Conservation (phyloP, 2,329 filamentous ascomycete genomes). For the Karstenula rhodostoma region DNA sequence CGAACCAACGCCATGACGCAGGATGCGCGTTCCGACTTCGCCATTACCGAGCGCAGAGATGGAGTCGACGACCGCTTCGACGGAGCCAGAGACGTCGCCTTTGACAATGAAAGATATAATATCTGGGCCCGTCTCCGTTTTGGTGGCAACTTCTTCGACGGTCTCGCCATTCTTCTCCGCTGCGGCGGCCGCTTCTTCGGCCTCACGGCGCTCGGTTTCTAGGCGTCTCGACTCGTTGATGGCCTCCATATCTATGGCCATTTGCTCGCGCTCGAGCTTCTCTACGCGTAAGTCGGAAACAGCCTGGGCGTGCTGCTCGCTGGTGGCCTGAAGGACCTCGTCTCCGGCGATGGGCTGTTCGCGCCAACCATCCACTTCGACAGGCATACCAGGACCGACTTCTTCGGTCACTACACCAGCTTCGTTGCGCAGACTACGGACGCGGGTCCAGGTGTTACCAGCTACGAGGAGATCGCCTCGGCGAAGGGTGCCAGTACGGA, state of each 20-base stretch:
- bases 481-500: conserved; percentile 85
- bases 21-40: conserved; percentile 79
- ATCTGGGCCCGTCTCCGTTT: conserved; percentile 57
- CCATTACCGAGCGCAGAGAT: conserved; percentile 82
- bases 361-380: conserved; percentile 95
- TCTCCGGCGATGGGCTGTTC: conserved; percentile 87
- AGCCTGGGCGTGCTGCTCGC: conserved; percentile 78
- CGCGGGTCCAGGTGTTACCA: conserved; percentile 84
- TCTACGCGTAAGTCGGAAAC: conserved; percentile 81
- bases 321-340: conserved; percentile 81
- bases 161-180: conserved; percentile 33
- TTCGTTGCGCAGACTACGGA: conserved; percentile 87
- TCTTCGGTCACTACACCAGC: conserved; percentile 75
- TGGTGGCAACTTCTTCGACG: conserved; percentile 51
- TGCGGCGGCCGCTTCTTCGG: conserved; percentile 58
- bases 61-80: conserved; percentile 84
- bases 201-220: conserved; percentile 69
- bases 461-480: conserved; percentile 86
- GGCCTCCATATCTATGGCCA: conserved; percentile 74
- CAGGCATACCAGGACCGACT: conserved; percentile 85
- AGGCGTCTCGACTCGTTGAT: conserved; percentile 72
- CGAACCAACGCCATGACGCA: conserved; percentile 79
- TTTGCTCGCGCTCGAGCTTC: conserved; percentile 70
- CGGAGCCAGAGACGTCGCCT: conserved; percentile 91
- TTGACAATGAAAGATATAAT: conserved; percentile 86